phyloP scores from a whole-genome alignment of 2,329 filamentous ascomycete species.

The Fragosphaeria purpurea region DNA sequence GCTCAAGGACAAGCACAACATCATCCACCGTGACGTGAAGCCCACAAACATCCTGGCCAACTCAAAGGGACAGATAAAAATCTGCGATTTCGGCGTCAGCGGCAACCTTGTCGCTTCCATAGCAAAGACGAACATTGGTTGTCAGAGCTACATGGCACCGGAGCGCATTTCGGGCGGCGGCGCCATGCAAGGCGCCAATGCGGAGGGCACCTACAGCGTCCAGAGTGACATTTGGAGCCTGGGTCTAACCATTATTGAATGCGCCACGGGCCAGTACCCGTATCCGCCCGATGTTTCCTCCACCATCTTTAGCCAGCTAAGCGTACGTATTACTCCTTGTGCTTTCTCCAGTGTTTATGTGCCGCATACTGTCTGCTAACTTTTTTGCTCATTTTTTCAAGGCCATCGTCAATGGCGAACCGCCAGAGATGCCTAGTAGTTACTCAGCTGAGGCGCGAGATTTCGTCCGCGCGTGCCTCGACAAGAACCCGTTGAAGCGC shows the following conservation, averaged over 20 bases:
- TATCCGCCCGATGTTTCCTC: slow-evolving; percentile 96
- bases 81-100: slow-evolving; percentile 96
- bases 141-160: slow-evolving; percentile 98
- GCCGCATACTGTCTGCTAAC: slow-evolving; percentile 6
- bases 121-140: slow-evolving; percentile 97
- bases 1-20: slow-evolving; percentile 96
- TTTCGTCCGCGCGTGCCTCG: slow-evolving; percentile 81
- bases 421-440: slow-evolving; percentile 72
- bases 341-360: not conserved
- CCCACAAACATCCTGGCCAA: slow-evolving; percentile 98
- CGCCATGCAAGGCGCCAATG: slow-evolving; percentile 57
- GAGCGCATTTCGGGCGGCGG: slow-evolving; percentile 87
- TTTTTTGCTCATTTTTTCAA: slow-evolving; percentile 26
- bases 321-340: slow-evolving; percentile 51
- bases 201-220: slow-evolving; percentile 86
- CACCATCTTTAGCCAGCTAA: slow-evolving; percentile 96
- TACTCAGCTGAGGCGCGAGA: slow-evolving; percentile 74
- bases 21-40: slow-evolving; percentile 97
- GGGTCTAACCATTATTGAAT: slow-evolving; percentile 90
- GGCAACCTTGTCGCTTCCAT: slow-evolving; percentile 96
- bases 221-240: slow-evolving; percentile 98
- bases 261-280: slow-evolving; percentile 85
- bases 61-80: slow-evolving; percentile 83
- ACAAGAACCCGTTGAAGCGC: slow-evolving; percentile 85
- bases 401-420: slow-evolving; percentile 98